These are phyloP conservation scores for Chara braunii DNA, from an alignment of 139 green algal genomes.

Conservation along the genomic window DNA sequence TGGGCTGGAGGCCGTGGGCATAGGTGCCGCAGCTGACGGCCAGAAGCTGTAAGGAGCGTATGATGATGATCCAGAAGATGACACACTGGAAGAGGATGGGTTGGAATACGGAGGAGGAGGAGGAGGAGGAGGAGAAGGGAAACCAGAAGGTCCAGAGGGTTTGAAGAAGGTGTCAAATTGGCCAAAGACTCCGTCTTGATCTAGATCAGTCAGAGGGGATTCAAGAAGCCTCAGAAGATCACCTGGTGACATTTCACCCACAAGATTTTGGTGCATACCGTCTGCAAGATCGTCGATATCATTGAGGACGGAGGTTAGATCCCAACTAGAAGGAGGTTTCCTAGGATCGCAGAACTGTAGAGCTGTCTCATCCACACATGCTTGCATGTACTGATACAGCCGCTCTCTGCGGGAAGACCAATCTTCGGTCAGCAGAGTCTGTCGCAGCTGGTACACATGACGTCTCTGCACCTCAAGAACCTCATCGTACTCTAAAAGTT, in stretches of 20 bases:
- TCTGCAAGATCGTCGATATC: background rate
- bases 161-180: no score
- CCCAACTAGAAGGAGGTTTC: background rate
- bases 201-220: background rate
- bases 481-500: conserved; percentile 30
- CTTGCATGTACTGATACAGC: conserved; percentile 18
- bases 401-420: background rate
- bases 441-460: conserved; percentile 20
- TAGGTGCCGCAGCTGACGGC: no score
- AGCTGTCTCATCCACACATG: background rate
- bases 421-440: background rate
- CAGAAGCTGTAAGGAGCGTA: no score
- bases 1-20: no score
- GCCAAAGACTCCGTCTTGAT: background rate
- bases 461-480: conserved; percentile 21
- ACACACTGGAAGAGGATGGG: no score
- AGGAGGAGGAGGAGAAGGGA: no score
- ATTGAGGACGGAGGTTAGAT: background rate
- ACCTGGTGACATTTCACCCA: background rate
- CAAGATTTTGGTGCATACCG: background rate
- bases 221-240: background rate
- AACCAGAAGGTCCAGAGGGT: no score
- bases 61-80: no score
- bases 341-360: background rate
- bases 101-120: no score